Conservation (phyloP, 495 filamentous ascomycete species). For the Aspergillus affinis region DNA sequence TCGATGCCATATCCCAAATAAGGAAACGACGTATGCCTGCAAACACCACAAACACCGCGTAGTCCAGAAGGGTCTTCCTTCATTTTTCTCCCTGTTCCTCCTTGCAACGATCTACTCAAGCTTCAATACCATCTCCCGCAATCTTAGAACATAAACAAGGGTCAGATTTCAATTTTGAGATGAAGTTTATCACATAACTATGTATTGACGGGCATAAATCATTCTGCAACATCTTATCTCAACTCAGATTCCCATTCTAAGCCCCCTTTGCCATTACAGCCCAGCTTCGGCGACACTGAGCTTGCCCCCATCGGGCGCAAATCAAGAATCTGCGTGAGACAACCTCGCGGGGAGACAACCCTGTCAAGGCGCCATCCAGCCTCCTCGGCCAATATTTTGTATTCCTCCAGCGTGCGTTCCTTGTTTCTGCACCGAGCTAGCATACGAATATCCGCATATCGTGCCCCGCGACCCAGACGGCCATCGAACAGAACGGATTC, state of each 20-base stretch:
- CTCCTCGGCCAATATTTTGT: background rate
- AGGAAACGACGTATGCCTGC: too few species aligned
- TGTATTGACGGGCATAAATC: too few species aligned
- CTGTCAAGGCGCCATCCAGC: slow-evolving; percentile 7
- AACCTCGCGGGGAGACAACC: background rate
- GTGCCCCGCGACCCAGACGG: background rate
- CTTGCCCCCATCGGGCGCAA: background rate
- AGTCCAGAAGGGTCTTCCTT: too few species aligned
- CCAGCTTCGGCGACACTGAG: background rate
- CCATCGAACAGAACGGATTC: slow-evolving; percentile 3
- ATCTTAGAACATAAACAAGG: too few species aligned
- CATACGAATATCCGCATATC: slow-evolving; percentile 9
- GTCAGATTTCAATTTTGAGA: too few species aligned
- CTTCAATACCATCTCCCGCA: too few species aligned
- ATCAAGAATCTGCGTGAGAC: background rate
- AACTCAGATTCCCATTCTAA: background rate
- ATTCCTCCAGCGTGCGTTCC: slow-evolving; percentile 9
- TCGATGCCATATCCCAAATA: too few species aligned
- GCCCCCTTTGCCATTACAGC: background rate
- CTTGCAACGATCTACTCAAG: too few species aligned
- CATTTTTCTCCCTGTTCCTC: too few species aligned
- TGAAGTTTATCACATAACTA: too few species aligned
- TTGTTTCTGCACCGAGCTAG: background rate
- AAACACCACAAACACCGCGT: too few species aligned
- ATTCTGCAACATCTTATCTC: background rate